Conservation (phyloP, 2,329 filamentous ascomycete genomes). For the Ilyonectria mors-panacis region DNA sequence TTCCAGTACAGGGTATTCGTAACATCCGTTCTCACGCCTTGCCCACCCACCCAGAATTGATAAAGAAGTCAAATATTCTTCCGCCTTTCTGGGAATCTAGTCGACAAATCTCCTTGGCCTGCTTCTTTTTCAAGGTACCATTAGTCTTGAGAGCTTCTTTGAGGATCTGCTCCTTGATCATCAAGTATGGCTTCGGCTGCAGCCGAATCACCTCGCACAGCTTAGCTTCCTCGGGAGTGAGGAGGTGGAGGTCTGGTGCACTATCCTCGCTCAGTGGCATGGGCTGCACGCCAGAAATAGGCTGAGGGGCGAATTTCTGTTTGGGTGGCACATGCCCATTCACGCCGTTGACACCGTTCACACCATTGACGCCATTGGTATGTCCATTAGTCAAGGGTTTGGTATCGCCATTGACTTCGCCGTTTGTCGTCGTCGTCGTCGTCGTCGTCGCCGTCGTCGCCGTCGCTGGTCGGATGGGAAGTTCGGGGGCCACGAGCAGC, state of each 20-base stretch:
- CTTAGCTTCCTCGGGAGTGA: slow-evolving; percentile 87
- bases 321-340: slow-evolving; percentile 56
- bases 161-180: slow-evolving; percentile 93
- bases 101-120: slow-evolving; percentile 86
- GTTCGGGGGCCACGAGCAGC: slow-evolving; percentile 82
- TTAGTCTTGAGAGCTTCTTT: slow-evolving; percentile 92
- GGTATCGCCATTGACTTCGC: slow-evolving; percentile 62
- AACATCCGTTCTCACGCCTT: slow-evolving; percentile 72
- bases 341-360: slow-evolving; percentile 59
- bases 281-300: slow-evolving; percentile 73
- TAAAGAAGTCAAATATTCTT: slow-evolving; percentile 94
- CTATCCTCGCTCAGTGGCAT: slow-evolving; percentile 81
- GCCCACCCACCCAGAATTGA: slow-evolving; percentile 91
- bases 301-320: slow-evolving; percentile 68
- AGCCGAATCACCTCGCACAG: slow-evolving; percentile 88
- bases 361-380: slow-evolving; percentile 59
- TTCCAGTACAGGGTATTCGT: slow-evolving; percentile 45
- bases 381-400: slow-evolving; percentile 67
- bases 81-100: slow-evolving; percentile 89
- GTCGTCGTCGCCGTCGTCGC: background rate
- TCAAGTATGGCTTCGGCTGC: slow-evolving; percentile 94
- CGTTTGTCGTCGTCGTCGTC: slow-evolving; percentile 51
- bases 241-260: slow-evolving; percentile 85
- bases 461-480: slow-evolving; percentile 71
- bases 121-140: slow-evolving; percentile 92